Evolutionary conservation across 768 basidiomycete genomes (phyloP).

Genomic region (Hygrocybe coccinea): DNA sequence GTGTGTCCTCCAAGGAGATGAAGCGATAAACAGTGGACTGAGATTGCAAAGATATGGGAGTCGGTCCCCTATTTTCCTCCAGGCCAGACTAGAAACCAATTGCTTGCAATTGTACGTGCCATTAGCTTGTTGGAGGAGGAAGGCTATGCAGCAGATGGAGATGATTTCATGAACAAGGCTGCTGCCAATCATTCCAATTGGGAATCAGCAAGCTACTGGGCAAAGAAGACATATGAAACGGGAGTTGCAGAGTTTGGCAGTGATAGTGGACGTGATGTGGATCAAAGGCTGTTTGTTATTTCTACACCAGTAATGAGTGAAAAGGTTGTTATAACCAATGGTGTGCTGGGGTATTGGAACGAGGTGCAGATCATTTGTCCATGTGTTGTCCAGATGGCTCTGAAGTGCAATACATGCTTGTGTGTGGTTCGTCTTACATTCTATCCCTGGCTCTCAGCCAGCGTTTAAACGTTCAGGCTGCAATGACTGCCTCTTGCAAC

Average conservation of each 20-base stretch:
- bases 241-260: slow-evolving; percentile 18
- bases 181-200: slow-evolving; percentile 20
- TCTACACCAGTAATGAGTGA: too few relatives aligned
- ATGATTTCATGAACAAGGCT: slow-evolving; percentile 20
- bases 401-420: too few relatives aligned
- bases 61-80: neutral
- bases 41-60: slow-evolving; percentile 14
- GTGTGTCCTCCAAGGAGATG: slow-evolving; percentile 11
- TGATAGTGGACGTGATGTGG: too few relatives aligned
- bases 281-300: too few relatives aligned
- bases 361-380: too few relatives aligned
- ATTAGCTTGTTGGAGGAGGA: slow-evolving; percentile 15
- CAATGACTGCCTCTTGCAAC: too few relatives aligned
- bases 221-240: slow-evolving; percentile 15
- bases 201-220: slow-evolving; percentile 23
- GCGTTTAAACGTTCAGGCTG: too few relatives aligned
- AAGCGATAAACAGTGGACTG: slow-evolving; percentile 15
- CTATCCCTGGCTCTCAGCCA: too few relatives aligned
- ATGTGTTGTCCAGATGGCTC: too few relatives aligned
- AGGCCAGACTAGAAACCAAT: neutral
- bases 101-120: slow-evolving; percentile 1
- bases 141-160: slow-evolving; percentile 16
- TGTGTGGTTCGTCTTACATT: too few relatives aligned
- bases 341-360: too few relatives aligned
- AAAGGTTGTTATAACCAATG: too few relatives aligned